These are phyloP conservation scores for Pyrus betulifolia DNA, from an alignment of 306 rosid species.

Conservation along the genomic window DNA sequence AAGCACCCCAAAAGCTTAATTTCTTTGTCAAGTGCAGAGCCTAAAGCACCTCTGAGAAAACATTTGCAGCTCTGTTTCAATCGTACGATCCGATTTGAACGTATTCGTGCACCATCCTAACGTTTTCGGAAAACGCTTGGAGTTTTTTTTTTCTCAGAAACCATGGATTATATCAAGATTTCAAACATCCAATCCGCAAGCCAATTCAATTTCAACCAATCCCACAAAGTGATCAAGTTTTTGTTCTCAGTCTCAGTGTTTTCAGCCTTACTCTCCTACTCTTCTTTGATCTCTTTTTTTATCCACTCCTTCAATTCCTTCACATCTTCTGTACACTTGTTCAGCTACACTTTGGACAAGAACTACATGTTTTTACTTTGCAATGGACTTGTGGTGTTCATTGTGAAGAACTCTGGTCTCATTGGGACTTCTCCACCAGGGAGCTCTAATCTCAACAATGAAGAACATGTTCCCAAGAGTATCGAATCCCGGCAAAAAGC, in stretches of 20 bases:
- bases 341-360: conserved; percentile 28
- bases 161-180: conserved; percentile 6
- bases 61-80: neutral
- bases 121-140: neutral
- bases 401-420: conserved; percentile 39
- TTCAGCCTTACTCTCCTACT: conserved; percentile 14
- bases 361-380: conserved; percentile 57
- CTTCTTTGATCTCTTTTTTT: conserved; percentile 22
- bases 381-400: conserved; percentile 48
- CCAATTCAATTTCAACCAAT: neutral
- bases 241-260: conserved; percentile 32
- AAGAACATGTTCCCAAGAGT: neutral
- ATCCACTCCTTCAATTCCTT: conserved; percentile 15
- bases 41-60: neutral
- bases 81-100: neutral
- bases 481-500: neutral
- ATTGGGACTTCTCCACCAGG: conserved; percentile 16
- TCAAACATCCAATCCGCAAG: neutral
- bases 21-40: neutral
- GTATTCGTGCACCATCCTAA: neutral
- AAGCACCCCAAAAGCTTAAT: neutral
- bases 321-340: conserved; percentile 21
- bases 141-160: neutral
- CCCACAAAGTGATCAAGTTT: conserved; percentile 23
- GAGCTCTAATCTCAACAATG: neutral